A percentile compares a stretch with the other conserved stretches of the same genome.
Conservation (phyloP, 169 alveolate species). For the Cryptosporidium muris region DNA sequence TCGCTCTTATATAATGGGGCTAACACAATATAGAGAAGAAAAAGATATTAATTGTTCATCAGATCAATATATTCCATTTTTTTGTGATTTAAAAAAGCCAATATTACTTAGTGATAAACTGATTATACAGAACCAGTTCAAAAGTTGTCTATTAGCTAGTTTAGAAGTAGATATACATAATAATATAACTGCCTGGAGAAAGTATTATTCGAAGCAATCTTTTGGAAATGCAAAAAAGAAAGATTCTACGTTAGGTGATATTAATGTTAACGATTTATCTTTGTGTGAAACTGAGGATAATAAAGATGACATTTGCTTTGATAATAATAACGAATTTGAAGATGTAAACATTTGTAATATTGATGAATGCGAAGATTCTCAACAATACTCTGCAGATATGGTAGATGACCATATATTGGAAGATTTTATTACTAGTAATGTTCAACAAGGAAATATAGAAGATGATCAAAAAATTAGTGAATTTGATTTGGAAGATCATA, state of each 20-base stretch:
- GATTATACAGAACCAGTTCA: neutral
- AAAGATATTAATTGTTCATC: conserved; percentile 1
- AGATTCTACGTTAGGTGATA: neutral
- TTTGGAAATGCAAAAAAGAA: conserved; percentile 13
- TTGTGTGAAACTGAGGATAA: neutral
- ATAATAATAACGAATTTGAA: conserved; percentile 3
- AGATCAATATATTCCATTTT: conserved; percentile 21
- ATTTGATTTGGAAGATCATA: neutral
- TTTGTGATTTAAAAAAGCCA: conserved; percentile 43
- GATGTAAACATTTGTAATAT: neutral
- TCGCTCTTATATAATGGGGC: conserved; percentile 36
- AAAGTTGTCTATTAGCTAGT: conserved; percentile 6
- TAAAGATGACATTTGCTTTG: neutral
- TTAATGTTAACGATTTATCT: neutral
- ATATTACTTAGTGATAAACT: conserved; percentile 23
- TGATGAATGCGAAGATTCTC: neutral
- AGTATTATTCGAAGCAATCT: conserved; percentile 22
- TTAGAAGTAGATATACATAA: conserved; percentile 25
- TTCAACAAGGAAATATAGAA: neutral
- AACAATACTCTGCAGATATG: neutral
- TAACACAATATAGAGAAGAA: conserved; percentile 2
- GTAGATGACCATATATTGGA: neutral
- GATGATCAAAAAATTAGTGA: neutral
- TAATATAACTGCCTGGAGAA: conserved; percentile 23
- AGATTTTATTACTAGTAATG: neutral